Conservation (phyloP, 2,329 filamentous ascomycete species). For the Phyllosticta citribraziliensis region DNA sequence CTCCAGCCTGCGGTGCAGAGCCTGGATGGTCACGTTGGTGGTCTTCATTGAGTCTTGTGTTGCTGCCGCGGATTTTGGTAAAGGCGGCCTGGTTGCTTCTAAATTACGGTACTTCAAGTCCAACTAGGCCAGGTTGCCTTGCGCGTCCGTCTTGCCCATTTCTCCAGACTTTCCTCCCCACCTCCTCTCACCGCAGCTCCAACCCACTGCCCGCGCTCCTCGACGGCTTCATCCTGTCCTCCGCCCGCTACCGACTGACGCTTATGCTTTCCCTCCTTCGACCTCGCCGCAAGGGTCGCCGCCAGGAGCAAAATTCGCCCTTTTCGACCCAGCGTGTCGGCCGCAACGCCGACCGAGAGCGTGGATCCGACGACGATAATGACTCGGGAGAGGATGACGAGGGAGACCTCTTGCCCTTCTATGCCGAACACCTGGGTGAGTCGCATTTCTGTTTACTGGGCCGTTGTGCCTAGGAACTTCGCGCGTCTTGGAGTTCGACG, state of each 20-base stretch:
- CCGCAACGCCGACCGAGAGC: slow-evolving; percentile 16
- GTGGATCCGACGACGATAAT: slow-evolving; percentile 16
- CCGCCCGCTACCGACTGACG: no score
- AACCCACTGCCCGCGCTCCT: slow-evolving; percentile 1
- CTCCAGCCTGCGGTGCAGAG: no score
- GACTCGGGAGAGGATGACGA: slow-evolving; percentile 20
- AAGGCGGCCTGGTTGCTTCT: no score
- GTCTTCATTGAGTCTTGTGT: no score
- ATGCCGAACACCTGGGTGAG: slow-evolving; percentile 26
- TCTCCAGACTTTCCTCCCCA: not conserved
- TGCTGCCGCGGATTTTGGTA: no score
- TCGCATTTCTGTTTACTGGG: not conserved
- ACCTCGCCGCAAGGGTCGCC: slow-evolving; percentile 20
- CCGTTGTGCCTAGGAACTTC: no score
- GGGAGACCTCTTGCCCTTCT: slow-evolving; percentile 27
- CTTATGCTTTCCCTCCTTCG: slow-evolving; percentile 30
- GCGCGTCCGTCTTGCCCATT: no score
- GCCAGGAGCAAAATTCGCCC: slow-evolving; percentile 23
- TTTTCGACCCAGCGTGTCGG: slow-evolving; percentile 20
- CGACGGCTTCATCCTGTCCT: not conserved
- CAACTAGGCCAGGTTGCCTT: no score
- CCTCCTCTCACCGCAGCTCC: not conserved
- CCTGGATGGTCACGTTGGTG: no score
- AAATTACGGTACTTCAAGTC: no score
- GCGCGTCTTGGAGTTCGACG: no score